phyloP scores from a whole-genome alignment of 495 filamentous ascomycete genomes.

The Parachaetomium inaequale region DNA sequence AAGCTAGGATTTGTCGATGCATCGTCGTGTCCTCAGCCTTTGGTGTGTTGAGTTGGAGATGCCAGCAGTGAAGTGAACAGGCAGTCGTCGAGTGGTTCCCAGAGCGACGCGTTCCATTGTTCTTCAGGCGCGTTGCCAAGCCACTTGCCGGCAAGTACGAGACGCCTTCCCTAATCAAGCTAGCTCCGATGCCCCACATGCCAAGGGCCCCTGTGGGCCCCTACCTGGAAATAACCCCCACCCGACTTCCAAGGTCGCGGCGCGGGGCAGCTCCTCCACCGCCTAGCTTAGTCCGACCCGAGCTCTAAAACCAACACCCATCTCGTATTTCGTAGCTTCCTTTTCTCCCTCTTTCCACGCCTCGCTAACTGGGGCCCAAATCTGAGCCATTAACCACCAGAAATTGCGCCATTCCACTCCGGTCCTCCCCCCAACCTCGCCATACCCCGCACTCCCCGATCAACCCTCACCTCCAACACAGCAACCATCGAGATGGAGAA shows the following conservation, averaged over 20 bases:
- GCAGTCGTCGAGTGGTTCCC: conserved; percentile 10
- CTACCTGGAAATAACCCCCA: not conserved
- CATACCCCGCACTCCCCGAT: conserved; percentile 10
- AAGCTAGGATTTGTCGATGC: not conserved
- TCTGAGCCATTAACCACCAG: not conserved
- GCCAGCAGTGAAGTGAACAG: not conserved
- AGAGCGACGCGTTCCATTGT: not conserved
- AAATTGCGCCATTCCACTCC: not conserved
- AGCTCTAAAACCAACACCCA: not conserved
- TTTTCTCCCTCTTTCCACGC: not conserved
- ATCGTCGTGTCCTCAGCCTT: not conserved
- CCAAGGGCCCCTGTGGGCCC: not conserved
- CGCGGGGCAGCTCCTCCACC: conserved; percentile 8
- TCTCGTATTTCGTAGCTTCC: not conserved
- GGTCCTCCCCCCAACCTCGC: not conserved
- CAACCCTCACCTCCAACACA: not conserved
- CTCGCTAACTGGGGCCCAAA: not conserved
- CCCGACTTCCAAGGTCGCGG: not conserved
- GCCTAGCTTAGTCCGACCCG: not conserved
- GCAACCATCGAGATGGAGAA: conserved; percentile 12
- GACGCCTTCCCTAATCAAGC: not conserved
- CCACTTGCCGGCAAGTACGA: not conserved
- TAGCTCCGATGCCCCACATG: not conserved
- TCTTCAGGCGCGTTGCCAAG: not conserved
- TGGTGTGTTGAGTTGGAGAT: not conserved